Evolutionary conservation across 1,284 basidiomycete species (phyloP), one percentile per base, ranked within the genome.

Genomic region (Tranzscheliella williamsii): DNA sequence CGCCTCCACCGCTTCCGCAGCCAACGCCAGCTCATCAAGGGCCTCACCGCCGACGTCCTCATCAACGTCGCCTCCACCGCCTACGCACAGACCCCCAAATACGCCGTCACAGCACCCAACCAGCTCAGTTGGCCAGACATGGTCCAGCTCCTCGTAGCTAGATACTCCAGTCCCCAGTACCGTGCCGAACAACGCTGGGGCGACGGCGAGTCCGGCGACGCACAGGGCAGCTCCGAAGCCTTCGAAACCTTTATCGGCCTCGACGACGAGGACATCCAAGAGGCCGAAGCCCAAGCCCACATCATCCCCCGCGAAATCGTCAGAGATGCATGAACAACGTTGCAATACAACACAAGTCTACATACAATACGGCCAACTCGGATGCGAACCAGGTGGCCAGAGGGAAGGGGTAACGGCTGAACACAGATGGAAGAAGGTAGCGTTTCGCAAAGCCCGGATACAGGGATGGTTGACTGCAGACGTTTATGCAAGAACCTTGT

Each of bases 121-220:
- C 58, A 66, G 34, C 47, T 16, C 43, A 48, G 38, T 11, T 66
- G 63, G 63, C 13, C 41, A 18, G 24, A 54, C 12, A 66, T 66
- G 63, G 57, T 66, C 15, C 31, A 44, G 29, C 7, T 56, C 22
- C 48, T 67, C 18, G 46, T 67, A 5, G 13, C 47, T 27, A 47
- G 61, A 29, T 56, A 55, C 23, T 30, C 41, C 18, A 11, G 11
- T 11, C 9, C 9, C 8, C 21, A 34, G 4, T n/a, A 8, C 8
- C 42, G 57, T 27, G 38, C 43, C 4, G 55, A 64, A 27, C 17
- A 42, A 33, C 18, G 64, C n/a, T 67, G 64, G 64, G 64, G 64
- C 2, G 64, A 67, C 31, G 60, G 64, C 0, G 64, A 67, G 44
- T 52, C 50, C 35, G 64, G 64, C 3, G 64, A 67, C 45, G 38